phyloP scores from a whole-genome alignment of 495 filamentous ascomycete genomes.

The Geoglossum glabrum region DNA sequence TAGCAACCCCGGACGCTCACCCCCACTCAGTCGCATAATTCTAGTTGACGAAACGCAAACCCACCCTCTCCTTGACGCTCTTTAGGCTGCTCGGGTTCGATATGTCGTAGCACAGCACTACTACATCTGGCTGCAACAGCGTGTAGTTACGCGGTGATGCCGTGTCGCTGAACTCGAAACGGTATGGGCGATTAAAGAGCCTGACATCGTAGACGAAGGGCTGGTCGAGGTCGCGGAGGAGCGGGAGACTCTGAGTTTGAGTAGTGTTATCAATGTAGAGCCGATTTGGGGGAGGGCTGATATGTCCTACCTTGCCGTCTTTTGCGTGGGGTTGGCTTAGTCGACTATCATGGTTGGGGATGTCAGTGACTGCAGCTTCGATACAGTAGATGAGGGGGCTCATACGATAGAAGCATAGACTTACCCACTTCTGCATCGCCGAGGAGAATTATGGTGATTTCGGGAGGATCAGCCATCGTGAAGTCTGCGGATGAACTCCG shows the following conservation, averaged over 20 bases:
- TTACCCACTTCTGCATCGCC: conserved; percentile 72
- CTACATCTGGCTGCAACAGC: conserved; percentile 46
- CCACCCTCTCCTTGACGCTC: conserved; percentile 36
- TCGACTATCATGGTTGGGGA: background rate
- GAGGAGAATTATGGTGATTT: conserved; percentile 53
- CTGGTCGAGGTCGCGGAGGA: conserved; percentile 57
- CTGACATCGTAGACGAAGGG: conserved; percentile 66
- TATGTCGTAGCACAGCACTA: conserved; percentile 69
- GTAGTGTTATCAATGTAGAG: background rate
- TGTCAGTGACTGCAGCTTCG: background rate
- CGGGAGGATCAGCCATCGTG: conserved; percentile 11
- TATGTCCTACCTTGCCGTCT: background rate
- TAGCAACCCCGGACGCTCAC: background rate
- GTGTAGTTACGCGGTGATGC: conserved; percentile 54
- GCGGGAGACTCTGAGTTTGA: conserved; percentile 22
- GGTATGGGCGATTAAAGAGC: conserved; percentile 43
- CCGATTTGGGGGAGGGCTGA: conserved; percentile 13
- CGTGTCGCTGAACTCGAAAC: conserved; percentile 65
- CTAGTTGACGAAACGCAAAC: conserved; percentile 2
- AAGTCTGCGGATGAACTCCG: too few relatives aligned
- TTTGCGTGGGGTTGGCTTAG: background rate
- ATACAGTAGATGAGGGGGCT: conserved; percentile 10
- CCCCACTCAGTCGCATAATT: background rate
- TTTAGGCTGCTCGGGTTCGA: conserved; percentile 41
- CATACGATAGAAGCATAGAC: conserved; percentile 75